Evolutionary conservation across 208 protist genomes (phyloP).

Genomic region (Acanthamoeba sp.): DNA sequence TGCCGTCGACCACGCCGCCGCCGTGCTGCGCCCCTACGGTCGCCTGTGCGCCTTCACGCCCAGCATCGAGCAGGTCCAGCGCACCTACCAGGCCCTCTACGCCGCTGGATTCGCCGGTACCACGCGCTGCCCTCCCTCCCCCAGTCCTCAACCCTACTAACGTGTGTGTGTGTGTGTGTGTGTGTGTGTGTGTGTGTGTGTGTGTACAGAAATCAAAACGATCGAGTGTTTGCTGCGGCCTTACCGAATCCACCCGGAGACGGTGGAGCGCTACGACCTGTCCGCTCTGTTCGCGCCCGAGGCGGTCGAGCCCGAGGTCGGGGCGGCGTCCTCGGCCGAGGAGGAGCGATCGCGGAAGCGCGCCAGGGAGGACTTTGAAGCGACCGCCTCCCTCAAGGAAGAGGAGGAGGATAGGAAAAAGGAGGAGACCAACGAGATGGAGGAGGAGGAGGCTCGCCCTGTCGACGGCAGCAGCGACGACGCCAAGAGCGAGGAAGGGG

Average conservation of each 20-base stretch:
- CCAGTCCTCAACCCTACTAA: neutral
- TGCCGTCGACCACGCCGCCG: constrained; percentile 80
- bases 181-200: neutral
- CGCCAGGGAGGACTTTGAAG: neutral
- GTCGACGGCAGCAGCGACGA: neutral
- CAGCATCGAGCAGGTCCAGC: constrained; percentile 91
- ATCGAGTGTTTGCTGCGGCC: constrained; percentile 72
- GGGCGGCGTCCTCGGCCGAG: neutral
- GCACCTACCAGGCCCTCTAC: constrained; percentile 76
- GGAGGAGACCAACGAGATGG: neutral
- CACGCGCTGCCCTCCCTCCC: too few relatives aligned
- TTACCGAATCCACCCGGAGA: constrained; percentile 63
- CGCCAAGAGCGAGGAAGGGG: neutral
- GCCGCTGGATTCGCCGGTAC: constrained; percentile 67
- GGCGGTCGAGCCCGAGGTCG: neutral
- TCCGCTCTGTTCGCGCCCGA: neutral
- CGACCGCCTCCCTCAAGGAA: neutral
- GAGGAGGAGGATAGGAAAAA: neutral
- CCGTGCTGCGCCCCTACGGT: constrained; percentile 79
- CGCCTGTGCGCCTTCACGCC: constrained; percentile 90
- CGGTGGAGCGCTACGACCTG: constrained; percentile 41
- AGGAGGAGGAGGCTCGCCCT: neutral
- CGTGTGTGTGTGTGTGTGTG: neutral
- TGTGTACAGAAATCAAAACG: constrained; percentile 45
- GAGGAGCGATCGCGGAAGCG: neutral